Evolutionary conservation across 257 asterid species (phyloP), one percentile per base, ranked within the genome.

Genomic region (Solanum megistacrolobum): DNA sequence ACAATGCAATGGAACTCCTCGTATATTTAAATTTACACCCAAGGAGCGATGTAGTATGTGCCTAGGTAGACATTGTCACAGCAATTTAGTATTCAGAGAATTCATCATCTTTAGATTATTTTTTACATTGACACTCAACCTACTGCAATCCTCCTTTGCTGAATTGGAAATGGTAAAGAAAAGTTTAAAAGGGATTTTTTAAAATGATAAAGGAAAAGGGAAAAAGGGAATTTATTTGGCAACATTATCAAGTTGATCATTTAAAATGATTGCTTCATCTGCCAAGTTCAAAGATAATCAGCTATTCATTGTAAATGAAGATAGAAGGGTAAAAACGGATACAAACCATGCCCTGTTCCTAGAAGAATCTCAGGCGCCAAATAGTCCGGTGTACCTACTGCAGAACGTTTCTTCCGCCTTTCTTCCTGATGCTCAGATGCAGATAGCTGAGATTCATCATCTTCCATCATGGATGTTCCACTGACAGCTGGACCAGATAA

Each of bases 301-400:
- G 81, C 14, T 74, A 81, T 68, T 81, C 68, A 29, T 27, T 81
- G 27, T 81, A 36, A 81, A 81, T 32, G 41, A 41, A 71, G 86
- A 48, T 6, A 82, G 43, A 46, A n/a, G 13, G 52, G 12, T n/a
- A 76, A 62, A 38, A 25, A 68, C 31, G 27, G 69, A 78, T 86
- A 94, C 98, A 41, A 78, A 97, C 99, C 99, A 85, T 97, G 99
- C 78, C 99, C 99, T 87, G 99, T 97, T 94, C 99, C 99, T 79
- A 97, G 96, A 92, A 97, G 99, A 91, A 97, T 97, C 92, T 97
- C 99, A 79, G 99, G 99, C 86, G 99, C 99, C 94, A 97, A 92
- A 91, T 97, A 97, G 91, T 97, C 99, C 75, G 99, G 99, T 83
- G 99, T 97, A 84, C 99, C 99, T 88, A 96, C 99, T 88, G 99